Conservation (phyloP, 495 filamentous ascomycete genomes). For the Pseudoneurospora amorphoporcata region DNA sequence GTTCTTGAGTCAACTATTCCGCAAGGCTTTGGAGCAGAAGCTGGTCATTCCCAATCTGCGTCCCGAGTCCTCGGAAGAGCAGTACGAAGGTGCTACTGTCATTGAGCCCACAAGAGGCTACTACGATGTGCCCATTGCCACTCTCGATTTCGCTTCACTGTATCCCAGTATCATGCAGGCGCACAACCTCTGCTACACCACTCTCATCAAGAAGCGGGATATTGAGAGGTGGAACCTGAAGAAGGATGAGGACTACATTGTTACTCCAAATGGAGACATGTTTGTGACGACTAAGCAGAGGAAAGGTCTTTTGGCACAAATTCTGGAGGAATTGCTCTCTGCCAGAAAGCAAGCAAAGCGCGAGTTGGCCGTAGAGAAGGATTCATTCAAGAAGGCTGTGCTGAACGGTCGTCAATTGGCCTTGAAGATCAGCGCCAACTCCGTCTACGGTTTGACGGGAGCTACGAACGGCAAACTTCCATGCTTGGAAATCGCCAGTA, state of each 20-base stretch:
- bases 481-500: conserved; percentile 90
- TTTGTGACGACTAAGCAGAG: conserved; percentile 82
- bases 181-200: conserved; percentile 98
- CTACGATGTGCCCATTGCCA: conserved; percentile 89
- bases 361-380: conserved; percentile 82
- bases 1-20: conserved; percentile 94
- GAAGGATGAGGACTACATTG: conserved; percentile 90
- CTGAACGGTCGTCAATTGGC: conserved; percentile 95
- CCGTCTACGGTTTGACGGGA: conserved; percentile 94
- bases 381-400: conserved; percentile 95
- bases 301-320: conserved; percentile 87
- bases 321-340: conserved; percentile 81
- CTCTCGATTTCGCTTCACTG: conserved; percentile 95
- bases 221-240: conserved; percentile 61
- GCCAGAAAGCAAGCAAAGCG: conserved; percentile 91
- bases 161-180: conserved; percentile 99
- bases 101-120: conserved; percentile 91
- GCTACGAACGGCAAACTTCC: conserved; percentile 93
- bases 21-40: conserved; percentile 83
- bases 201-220: conserved; percentile 69
- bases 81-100: conserved; percentile 96
- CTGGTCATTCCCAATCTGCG: conserved; percentile 84
- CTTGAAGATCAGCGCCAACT: conserved; percentile 94
- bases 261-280: conserved; percentile 88
- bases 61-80: conserved; percentile 56